A percentile compares a stretch with the other conserved stretches of the same genome.
Conservation (phyloP, 2,329 filamentous ascomycete species). For the Venturiaceae sp. region DNA sequence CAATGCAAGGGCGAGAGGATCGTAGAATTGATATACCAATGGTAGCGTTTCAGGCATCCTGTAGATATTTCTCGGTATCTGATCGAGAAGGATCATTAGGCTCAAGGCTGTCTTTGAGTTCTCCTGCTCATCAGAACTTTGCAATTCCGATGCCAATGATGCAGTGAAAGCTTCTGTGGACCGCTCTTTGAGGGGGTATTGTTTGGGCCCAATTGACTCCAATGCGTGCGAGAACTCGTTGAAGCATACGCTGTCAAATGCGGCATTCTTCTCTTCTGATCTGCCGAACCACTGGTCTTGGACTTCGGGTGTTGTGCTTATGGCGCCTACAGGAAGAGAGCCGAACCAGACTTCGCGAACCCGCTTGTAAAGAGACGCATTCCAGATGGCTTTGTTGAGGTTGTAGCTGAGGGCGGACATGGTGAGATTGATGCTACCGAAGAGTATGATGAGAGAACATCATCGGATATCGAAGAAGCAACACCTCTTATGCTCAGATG, state of each 20-base stretch:
- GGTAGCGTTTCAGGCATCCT: constrained; percentile 34
- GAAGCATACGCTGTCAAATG: constrained; percentile 27
- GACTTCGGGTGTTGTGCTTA: constrained; percentile 11
- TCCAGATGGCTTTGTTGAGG: background rate
- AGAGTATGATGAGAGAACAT: too few relatives aligned
- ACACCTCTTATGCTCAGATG: too few relatives aligned
- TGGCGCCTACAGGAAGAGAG: constrained; percentile 18
- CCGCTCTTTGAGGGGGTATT: constrained; percentile 9
- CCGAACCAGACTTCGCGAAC: constrained; percentile 30
- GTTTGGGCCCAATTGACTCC: constrained; percentile 23
- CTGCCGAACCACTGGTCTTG: constrained; percentile 28
- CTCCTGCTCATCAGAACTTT: background rate
- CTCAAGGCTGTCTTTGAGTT: constrained; percentile 32
- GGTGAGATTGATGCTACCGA: too few relatives aligned
- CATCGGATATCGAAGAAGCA: too few relatives aligned
- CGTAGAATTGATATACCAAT: constrained; percentile 45
- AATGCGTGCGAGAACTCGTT: constrained; percentile 24
- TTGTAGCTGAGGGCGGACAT: background rate
- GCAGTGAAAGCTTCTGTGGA: constrained; percentile 13
- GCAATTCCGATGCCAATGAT: background rate
- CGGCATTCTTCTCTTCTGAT: constrained; percentile 22
- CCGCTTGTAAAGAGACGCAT: constrained; percentile 17
- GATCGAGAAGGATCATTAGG: constrained; percentile 50
- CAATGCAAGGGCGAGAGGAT: constrained; percentile 42
- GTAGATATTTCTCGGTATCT: constrained; percentile 53